Evolutionary conservation across 495 filamentous ascomycete genomes (phyloP).

Genomic region (Opeltia flavorubescens): DNA sequence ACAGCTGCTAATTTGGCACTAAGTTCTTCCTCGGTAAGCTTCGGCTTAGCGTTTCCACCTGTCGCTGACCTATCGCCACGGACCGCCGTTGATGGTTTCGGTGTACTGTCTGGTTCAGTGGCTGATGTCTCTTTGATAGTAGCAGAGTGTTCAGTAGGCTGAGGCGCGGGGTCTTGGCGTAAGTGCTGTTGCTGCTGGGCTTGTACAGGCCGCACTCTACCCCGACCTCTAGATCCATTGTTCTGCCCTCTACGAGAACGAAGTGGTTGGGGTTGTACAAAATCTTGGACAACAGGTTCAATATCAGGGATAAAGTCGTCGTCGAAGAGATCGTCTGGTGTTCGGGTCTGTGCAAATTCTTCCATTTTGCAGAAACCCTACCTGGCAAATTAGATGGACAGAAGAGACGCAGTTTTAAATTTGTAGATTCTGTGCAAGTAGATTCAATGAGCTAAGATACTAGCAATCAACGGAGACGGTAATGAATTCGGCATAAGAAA

Average conservation of each 20-base stretch:
- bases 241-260: neutral
- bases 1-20: slow-evolving; percentile 44
- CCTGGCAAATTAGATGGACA: neutral
- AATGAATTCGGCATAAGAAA: no score
- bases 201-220: neutral
- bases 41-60: slow-evolving; percentile 47
- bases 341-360: slow-evolving; percentile 51
- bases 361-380: slow-evolving; percentile 17
- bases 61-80: slow-evolving; percentile 56
- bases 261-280: neutral
- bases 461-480: no score
- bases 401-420: no score
- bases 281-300: slow-evolving; percentile 16
- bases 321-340: slow-evolving; percentile 54
- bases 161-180: neutral
- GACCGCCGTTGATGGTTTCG: slow-evolving; percentile 36
- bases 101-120: neutral
- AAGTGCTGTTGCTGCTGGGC: neutral
- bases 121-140: no score
- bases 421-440: no score
- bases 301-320: slow-evolving; percentile 56
- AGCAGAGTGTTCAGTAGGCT: neutral
- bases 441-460: no score
- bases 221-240: neutral
- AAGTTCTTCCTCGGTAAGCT: slow-evolving; percentile 57